Evolutionary conservation across 2,329 filamentous ascomycete species (phyloP).

Genomic region (Didymella pinodella): DNA sequence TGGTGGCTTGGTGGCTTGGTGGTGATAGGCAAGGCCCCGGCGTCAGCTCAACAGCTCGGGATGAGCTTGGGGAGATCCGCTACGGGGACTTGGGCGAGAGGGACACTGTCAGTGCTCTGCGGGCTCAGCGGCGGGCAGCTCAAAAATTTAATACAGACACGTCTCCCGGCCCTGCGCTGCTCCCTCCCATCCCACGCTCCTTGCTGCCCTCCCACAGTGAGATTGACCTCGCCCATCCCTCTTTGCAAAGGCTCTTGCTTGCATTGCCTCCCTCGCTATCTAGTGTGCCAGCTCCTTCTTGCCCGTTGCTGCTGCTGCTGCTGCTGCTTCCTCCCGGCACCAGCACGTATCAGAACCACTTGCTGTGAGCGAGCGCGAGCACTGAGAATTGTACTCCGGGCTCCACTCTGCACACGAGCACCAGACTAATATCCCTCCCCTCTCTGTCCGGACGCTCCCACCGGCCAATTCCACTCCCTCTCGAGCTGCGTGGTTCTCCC

Average conservation of each 20-base stretch:
- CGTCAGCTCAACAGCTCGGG: constrained; percentile 49
- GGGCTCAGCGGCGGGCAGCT: constrained; percentile 16
- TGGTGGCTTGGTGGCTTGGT: constrained; percentile 20
- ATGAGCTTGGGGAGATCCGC: constrained; percentile 43
- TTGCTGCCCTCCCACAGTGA: constrained; percentile 22
- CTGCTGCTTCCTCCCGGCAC: constrained; percentile 22
- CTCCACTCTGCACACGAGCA: constrained; percentile 18
- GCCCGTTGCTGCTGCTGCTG: constrained; percentile 21
- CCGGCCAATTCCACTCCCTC: constrained; percentile 7
- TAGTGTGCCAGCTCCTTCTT: constrained; percentile 11
- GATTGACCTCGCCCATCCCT: not conserved
- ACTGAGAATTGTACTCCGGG: constrained; percentile 20
- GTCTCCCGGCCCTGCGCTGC: constrained; percentile 17
- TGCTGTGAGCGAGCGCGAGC: constrained; percentile 14
- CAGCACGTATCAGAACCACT: constrained; percentile 13
- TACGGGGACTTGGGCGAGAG: constrained; percentile 6
- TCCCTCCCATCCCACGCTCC: constrained; percentile 13
- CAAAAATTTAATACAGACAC: constrained; percentile 41
- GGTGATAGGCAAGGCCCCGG: constrained; percentile 34
- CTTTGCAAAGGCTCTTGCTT: constrained; percentile 7
- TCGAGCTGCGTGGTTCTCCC: not conserved
- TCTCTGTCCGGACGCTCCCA: constrained; percentile 29
- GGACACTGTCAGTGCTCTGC: constrained; percentile 17
- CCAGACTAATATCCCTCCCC: constrained; percentile 18
- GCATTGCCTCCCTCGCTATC: constrained; percentile 1